Evolutionary conservation across 352 stramenopile genomes (phyloP), one percentile per base, ranked within the genome.

Genomic region (Peronospora destructor): DNA sequence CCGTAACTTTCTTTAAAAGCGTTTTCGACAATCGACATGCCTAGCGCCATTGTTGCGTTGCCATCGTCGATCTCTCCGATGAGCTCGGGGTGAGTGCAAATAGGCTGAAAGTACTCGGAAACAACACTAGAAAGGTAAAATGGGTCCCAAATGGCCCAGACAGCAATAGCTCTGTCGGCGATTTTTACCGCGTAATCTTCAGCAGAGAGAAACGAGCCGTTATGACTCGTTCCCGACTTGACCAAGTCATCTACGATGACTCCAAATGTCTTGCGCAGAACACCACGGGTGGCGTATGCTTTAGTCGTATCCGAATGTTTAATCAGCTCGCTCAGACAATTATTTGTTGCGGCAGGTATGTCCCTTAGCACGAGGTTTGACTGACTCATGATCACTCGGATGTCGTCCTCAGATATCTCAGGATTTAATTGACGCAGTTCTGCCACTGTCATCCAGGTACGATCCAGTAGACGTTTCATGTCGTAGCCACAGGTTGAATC

Each of bases 301-400:
- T 40, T 56, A 6, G 11, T 11, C 14, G 59, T 42, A 26, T 68
- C 37, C 6, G 50, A 64, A 28, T 61, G 37, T 6, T 34, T 38
- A 9, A 59, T 40, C 7, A 71, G 53, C 16, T 72, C 64, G 25
- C 49, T 39, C 36, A 76, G 63, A 13, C 66, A 66, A 41, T 78
- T 64, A 36, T 64, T 71, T 14, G 62, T 71, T 14, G 68, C 62
- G 2, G 66, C 63, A 1, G 74, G 74, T 19, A 83, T 69, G 2
- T 84, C 71, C 11, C 73, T 71, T 11, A 74, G 44, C 32, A 83
- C 57, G 19, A 81, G 45, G 14, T 76, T 52, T 26, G 71, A 79
- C n/a, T 59, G 46, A 14, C 64, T 68, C 56, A 62, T 60, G 35
- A 54, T 47, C 36, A 61, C 54, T 30, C 56, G 64, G 49, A 64